phyloP scores from a whole-genome alignment of 1,284 basidiomycete genomes.

The Phellopilus nigrolimitatus region DNA sequence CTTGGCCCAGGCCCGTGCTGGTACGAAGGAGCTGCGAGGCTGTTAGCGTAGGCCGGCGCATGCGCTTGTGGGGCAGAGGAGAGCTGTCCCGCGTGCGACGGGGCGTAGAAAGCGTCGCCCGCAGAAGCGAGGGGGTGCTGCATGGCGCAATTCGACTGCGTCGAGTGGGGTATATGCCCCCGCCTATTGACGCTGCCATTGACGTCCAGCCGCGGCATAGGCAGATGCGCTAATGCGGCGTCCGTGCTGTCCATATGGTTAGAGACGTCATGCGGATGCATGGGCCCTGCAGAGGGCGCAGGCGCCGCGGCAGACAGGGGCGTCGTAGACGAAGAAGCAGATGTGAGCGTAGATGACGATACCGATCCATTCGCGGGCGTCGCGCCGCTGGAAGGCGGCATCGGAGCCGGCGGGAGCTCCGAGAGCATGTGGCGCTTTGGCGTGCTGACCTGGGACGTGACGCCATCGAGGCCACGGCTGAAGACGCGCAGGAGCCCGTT shows the following conservation, averaged over 20 bases:
- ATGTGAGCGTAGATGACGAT: not conserved
- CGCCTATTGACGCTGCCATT: slow-evolving; percentile 1
- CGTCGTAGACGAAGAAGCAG: not conserved
- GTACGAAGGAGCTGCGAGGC: slow-evolving; percentile 6
- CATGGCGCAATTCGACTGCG: not conserved
- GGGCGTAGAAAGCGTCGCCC: slow-evolving; percentile 4
- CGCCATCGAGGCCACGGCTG: slow-evolving; percentile 23
- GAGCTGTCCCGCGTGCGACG: too few relatives aligned
- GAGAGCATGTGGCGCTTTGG: slow-evolving; percentile 8
- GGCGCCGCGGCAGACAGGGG: not conserved
- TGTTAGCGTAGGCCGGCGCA: not conserved
- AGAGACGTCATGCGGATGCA: not conserved
- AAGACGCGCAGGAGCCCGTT: slow-evolving; percentile 26
- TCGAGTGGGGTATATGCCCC: not conserved
- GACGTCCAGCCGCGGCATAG: slow-evolving; percentile 16
- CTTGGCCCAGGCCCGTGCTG: not conserved
- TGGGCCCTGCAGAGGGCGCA: not conserved
- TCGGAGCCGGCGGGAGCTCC: not conserved
- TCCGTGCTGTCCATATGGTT: slow-evolving; percentile 8
- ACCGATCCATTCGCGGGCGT: not conserved
- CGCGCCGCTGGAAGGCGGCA: not conserved
- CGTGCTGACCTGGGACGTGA: slow-evolving; percentile 16
- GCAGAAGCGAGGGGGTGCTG: slow-evolving; percentile 4
- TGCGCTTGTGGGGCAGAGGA: not conserved
- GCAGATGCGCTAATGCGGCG: slow-evolving; percentile 13